phyloP scores from a whole-genome alignment of 2,329 filamentous ascomycete species.

The Claviceps pazoutovae region DNA sequence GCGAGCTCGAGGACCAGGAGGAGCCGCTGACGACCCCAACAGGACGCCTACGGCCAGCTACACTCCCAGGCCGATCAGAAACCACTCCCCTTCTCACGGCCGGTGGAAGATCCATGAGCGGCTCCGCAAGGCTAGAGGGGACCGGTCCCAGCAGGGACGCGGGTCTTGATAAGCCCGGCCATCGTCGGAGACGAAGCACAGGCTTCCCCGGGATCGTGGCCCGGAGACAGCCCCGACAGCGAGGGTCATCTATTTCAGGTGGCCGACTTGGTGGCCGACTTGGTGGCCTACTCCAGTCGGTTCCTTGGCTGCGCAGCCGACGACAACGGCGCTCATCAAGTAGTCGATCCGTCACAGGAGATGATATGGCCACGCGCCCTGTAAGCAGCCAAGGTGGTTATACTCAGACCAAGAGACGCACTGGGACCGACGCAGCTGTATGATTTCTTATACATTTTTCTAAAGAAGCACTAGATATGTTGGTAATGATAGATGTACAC shows the following conservation, averaged over 20 bases:
- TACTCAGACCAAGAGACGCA: not conserved
- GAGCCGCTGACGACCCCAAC: constrained; percentile 24
- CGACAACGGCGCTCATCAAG: constrained; percentile 6
- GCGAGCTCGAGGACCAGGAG: constrained; percentile 66
- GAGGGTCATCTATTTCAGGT: constrained; percentile 30
- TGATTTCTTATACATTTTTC: constrained; percentile 9
- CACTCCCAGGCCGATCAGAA: constrained; percentile 29
- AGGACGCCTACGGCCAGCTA: constrained; percentile 32
- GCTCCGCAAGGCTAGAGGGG: constrained; percentile 13
- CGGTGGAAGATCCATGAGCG: constrained; percentile 19
- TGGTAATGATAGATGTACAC: not conserved
- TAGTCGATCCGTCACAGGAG: constrained; percentile 3
- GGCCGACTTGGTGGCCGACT: constrained; percentile 37
- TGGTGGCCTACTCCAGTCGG: constrained; percentile 33
- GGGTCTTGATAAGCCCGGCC: constrained; percentile 18
- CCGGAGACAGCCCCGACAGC: constrained; percentile 27
- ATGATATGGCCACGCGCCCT: not conserved
- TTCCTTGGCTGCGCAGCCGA: constrained; percentile 37
- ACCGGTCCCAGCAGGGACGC: constrained; percentile 18
- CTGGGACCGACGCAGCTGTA: constrained; percentile 18
- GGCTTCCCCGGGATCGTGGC: constrained; percentile 49
- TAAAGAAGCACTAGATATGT: not conserved
- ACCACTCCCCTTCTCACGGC: constrained; percentile 25
- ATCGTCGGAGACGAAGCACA: constrained; percentile 41
- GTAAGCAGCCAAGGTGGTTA: not conserved